Conservation (phyloP, 768 basidiomycete genomes). For the Panaeolus cyanescens region DNA sequence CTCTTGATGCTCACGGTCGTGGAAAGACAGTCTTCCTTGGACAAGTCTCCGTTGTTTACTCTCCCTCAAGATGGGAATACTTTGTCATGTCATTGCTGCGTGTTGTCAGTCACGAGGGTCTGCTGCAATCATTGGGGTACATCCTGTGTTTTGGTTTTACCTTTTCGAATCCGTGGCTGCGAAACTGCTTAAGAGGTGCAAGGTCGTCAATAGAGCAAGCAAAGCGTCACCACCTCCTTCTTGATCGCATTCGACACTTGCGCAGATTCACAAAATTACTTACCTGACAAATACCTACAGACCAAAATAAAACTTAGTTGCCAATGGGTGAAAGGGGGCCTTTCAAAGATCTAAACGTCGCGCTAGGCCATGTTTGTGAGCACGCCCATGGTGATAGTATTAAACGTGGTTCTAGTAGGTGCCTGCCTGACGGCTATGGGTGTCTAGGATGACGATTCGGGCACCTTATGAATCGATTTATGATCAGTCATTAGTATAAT, state of each 20-base stretch:
- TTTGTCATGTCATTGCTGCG: conserved; percentile 7
- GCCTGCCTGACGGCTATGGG: too few relatives aligned
- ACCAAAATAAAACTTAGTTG: too few relatives aligned
- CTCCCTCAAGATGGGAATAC: conserved; percentile 11
- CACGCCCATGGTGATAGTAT: too few relatives aligned
- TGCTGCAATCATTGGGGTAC: not conserved
- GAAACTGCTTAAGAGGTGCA: not conserved
- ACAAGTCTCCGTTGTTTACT: not conserved
- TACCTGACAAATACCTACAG: too few relatives aligned
- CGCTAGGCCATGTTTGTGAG: too few relatives aligned
- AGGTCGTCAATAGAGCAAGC: not conserved
- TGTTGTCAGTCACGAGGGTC: conserved; percentile 12
- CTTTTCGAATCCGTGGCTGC: not conserved
- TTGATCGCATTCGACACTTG: not conserved
- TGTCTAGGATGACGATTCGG: too few relatives aligned
- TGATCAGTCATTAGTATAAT: too few relatives aligned
- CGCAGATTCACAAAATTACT: not conserved
- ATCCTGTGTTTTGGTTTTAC: not conserved
- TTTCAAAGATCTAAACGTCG: too few relatives aligned
- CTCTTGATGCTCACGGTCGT: not conserved
- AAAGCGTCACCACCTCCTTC: not conserved
- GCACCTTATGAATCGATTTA: too few relatives aligned
- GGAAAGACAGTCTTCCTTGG: not conserved
- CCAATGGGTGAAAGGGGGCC: too few relatives aligned
- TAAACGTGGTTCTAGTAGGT: too few relatives aligned